These are phyloP conservation scores for Ajuga chamaepitys DNA, from an alignment of 257 asterid genomes.

Conservation along the genomic window DNA sequence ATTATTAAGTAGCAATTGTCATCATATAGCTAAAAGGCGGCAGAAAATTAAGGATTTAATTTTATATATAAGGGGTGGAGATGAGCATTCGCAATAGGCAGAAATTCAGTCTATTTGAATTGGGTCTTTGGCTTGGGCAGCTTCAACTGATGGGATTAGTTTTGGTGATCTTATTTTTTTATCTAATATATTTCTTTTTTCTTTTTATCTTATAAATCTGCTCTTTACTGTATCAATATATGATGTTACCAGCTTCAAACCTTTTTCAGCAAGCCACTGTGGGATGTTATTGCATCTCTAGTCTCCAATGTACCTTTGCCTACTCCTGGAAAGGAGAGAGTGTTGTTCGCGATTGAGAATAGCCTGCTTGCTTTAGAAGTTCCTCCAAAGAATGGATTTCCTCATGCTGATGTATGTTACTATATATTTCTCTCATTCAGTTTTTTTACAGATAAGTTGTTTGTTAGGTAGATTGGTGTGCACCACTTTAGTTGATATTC, in stretches of 20 bases:
- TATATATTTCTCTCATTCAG: not conserved
- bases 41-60: no score
- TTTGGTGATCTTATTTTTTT: no score
- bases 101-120: no score
- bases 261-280: constrained; percentile 87
- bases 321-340: constrained; percentile 86
- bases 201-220: not conserved
- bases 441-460: constrained; percentile 1
- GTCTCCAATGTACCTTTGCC: constrained; percentile 88
- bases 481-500: constrained; percentile 3
- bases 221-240: constrained; percentile 6
- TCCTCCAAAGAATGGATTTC: constrained; percentile 88
- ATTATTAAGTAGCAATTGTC: no score
- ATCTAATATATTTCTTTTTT: not conserved
- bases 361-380: constrained; percentile 88
- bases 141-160: no score
- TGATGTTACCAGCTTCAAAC: constrained; percentile 26
- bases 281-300: constrained; percentile 73
- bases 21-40: no score
- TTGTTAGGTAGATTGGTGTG: not conserved
- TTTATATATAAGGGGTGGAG: no score
- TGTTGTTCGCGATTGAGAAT: constrained; percentile 72
- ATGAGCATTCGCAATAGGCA: no score
- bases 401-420: constrained; percentile 90
- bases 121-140: no score